Evolutionary conservation across 164 flowering plant species (phyloP).

Genomic region (Magnolia changhungtana): DNA sequence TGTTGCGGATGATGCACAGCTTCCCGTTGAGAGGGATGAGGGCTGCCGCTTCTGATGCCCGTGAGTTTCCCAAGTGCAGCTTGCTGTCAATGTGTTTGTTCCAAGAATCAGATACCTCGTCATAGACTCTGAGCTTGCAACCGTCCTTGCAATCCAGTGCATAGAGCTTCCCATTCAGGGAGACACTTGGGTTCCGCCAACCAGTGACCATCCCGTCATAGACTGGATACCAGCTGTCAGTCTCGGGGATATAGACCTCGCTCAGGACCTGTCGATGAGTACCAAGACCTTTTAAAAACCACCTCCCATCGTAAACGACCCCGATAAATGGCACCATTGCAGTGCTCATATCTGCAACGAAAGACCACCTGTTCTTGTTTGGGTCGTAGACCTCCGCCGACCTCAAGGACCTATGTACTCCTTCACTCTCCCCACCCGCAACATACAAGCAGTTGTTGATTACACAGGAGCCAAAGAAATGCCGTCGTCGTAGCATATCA

Average conservation of each 20-base stretch:
- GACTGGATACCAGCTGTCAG: constrained; percentile 60
- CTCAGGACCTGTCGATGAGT: constrained; percentile 73
- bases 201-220: constrained; percentile 81
- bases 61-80: constrained; percentile 67
- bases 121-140: constrained; percentile 72
- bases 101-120: constrained; percentile 60
- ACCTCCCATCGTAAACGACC: constrained; percentile 69
- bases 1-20: constrained; percentile 70
- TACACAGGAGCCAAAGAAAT: constrained; percentile 78
- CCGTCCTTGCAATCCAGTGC: constrained; percentile 89
- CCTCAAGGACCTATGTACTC: constrained; percentile 54
- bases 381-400: constrained; percentile 88
- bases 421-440: constrained; percentile 85
- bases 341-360: constrained; percentile 75
- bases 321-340: constrained; percentile 85
- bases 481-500: constrained; percentile 74
- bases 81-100: constrained; percentile 64
- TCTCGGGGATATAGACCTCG: constrained; percentile 69
- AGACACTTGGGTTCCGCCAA: constrained; percentile 70
- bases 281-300: constrained; percentile 84
- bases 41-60: constrained; percentile 73
- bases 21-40: constrained; percentile 63
- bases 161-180: constrained; percentile 59
- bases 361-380: constrained; percentile 76
- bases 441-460: constrained; percentile 86